Conservation (phyloP, 352 stramenopile genomes). For the Phytophthora ramorum region DNA sequence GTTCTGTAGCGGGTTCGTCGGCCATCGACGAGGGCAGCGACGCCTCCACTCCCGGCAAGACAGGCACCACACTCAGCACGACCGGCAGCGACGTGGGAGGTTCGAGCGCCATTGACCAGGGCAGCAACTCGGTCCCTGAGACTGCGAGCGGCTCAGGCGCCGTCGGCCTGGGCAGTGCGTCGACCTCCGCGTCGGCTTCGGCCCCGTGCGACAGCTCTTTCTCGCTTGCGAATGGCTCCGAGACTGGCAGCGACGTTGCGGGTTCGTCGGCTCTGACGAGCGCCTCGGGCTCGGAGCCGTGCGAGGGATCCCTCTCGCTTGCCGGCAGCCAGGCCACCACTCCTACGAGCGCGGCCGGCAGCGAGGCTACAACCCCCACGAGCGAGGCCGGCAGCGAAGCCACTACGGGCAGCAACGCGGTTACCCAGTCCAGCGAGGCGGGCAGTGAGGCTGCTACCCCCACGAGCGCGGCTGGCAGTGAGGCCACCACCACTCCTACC, state of each 20-base stretch:
- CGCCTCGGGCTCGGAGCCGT: conserved; percentile 24
- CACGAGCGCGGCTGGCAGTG: conserved; percentile 14
- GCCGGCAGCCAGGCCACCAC: too few species aligned
- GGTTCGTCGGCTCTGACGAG: conserved; percentile 23
- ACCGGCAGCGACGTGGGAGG: conserved; percentile 20
- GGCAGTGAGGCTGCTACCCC: conserved; percentile 12
- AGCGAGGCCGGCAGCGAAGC: conserved; percentile 6
- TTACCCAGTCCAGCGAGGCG: conserved; percentile 1
- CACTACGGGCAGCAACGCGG: conserved; percentile 12
- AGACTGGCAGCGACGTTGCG: conserved; percentile 23
- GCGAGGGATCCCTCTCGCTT: conserved; percentile 26
- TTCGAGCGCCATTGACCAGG: conserved; percentile 19
- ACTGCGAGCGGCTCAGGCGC: conserved; percentile 9
- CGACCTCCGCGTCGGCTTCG: conserved; percentile 18
- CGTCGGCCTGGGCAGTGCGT: conserved; percentile 3
- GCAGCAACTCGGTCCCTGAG: conserved; percentile 12
- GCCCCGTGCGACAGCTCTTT: too few species aligned
- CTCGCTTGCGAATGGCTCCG: conserved; percentile 3
- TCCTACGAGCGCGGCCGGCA: too few species aligned
- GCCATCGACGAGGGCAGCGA: conserved; percentile 15
- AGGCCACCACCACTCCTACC: conserved; percentile 2
- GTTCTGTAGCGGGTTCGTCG: conserved; percentile 18
- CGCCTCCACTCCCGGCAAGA: conserved; percentile 7
- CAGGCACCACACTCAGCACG: conserved; percentile 14
- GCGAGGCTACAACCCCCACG: too few species aligned